Conservation (phyloP, 805 yeast genomes). For the Cyberlindnera subsufficiens region DNA sequence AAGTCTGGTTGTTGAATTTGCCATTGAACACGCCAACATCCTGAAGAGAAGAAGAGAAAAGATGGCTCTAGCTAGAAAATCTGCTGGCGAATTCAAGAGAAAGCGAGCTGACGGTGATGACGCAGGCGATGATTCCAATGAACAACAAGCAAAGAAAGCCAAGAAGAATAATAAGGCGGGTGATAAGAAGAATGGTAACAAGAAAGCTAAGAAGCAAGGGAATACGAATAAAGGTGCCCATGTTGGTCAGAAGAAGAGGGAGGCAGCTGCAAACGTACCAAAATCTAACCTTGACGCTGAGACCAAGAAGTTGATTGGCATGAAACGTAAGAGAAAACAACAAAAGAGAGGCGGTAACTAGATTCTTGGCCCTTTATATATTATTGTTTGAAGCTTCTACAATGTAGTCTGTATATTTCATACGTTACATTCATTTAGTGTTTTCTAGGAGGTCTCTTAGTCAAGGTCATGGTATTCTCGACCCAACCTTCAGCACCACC, state of each 20-base stretch:
- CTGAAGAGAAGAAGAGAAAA: conserved; percentile 84
- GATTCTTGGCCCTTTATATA: not conserved
- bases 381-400: not conserved
- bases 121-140: conserved; percentile 17
- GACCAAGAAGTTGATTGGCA: conserved; percentile 58
- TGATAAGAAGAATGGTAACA: conserved; percentile 1
- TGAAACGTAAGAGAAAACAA: conserved; percentile 63
- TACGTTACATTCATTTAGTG: conserved; percentile 37
- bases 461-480: conserved; percentile 66
- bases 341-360: conserved; percentile 26
- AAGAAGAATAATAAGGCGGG: conserved; percentile 1
- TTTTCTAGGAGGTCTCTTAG: conserved; percentile 64
- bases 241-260: conserved; percentile 16
- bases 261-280: conserved; percentile 7
- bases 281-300: conserved; percentile 43
- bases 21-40: conserved; percentile 91
- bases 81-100: conserved; percentile 22
- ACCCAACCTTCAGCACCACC: conserved; percentile 95
- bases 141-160: conserved; percentile 10
- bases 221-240: conserved; percentile 37
- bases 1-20: conserved; percentile 88
- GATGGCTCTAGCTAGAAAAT: conserved; percentile 36
- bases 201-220: conserved; percentile 31
- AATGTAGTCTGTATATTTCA: too few species aligned
- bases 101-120: conserved; percentile 21